These are phyloP conservation scores for Globisporangium paddicum DNA, from an alignment of 352 stramenopile genomes.

Conservation along the genomic window DNA sequence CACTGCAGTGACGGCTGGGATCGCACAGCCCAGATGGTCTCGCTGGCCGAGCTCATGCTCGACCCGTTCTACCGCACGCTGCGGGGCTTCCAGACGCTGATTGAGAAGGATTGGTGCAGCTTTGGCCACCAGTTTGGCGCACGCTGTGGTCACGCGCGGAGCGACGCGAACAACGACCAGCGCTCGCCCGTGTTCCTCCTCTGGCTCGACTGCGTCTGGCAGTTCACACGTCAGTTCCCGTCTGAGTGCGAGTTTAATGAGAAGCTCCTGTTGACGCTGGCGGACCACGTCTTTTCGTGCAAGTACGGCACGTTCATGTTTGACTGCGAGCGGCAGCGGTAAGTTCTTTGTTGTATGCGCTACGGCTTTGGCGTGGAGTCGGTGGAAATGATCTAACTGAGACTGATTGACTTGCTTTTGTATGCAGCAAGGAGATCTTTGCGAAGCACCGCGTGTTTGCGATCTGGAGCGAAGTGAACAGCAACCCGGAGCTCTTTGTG, in stretches of 20 bases:
- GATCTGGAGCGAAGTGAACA: constrained; percentile 82
- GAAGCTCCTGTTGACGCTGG: constrained; percentile 88
- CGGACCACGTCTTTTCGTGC: constrained; percentile 96
- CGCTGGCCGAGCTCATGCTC: constrained; percentile 95
- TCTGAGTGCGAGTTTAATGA: constrained; percentile 97
- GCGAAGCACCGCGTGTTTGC: constrained; percentile 66
- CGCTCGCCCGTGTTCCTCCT: constrained; percentile 98
- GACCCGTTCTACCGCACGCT: constrained; percentile 98
- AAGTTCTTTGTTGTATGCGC: not conserved
- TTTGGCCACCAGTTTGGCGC: constrained; percentile 98
- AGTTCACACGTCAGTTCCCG: constrained; percentile 95
- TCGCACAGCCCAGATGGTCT: constrained; percentile 96
- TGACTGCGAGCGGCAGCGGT: constrained; percentile 91
- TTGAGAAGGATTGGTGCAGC: constrained; percentile 99
- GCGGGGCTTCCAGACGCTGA: constrained; percentile 93
- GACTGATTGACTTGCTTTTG: not conserved
- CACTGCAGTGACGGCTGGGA: constrained; percentile 99
- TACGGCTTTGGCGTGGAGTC: too few species aligned
- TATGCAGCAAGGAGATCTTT: constrained; percentile 68
- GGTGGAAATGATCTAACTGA: not conserved
- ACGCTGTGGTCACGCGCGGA: constrained; percentile 90
- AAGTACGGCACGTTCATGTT: constrained; percentile 98
- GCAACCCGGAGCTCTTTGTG: constrained; percentile 61
- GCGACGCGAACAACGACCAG: constrained; percentile 89
- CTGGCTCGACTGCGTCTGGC: constrained; percentile 98